Base-by-base conservation (phyloP, 1,284 basidiomycete species). In the Blastosporella zonata region DNA sequence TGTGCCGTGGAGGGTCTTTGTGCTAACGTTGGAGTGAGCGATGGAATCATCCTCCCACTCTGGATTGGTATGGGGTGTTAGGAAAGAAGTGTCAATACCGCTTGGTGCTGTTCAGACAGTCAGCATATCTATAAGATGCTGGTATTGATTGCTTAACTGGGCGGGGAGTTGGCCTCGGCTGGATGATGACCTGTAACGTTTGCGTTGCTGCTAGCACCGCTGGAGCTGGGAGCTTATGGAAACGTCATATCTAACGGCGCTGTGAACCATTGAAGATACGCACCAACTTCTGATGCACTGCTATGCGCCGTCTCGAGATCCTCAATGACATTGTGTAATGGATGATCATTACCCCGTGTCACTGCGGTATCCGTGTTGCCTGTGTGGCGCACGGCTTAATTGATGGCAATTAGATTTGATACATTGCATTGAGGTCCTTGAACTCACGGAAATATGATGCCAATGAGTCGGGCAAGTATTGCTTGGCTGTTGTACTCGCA, bases 401-500 rank as follows among this genome's bases (percentile, higher is more conserved):
- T 13, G 9, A 12, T n/a, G 5, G n/a, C 4, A 13, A n/a, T 33
- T 12, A 33, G 13, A 33, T 33, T n/a, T 13, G 31, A 29, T 8
- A 33, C 2, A 3, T 10, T 15, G 21, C 2, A 23, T 21, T 23
- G 9, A 46, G 17, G 31, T 9, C 20, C 6, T 18, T 35, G 12
- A 47, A 33, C 31, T 45, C 20, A 57, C 57, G 51, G 28, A 58
- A 43, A 27, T 57, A 59, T 2, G 57, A 52, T 10, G 41, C 33
- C 25, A 54, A 23, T 4, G 44, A 21, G 6, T 43, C 39, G 6
- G 62, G 64, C 3, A 66, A 42, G 42, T 65, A 67, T 18, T 60
- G 57, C 40, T 55, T 59, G 0, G 60, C 64, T 6, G 57, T 56
- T n/a, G 58, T 57, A 8, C 55, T 49, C 3, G 57, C 62, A 28